phyloP scores from a whole-genome alignment of 345 rosid genomes.

The Citrus cavaleriei region DNA sequence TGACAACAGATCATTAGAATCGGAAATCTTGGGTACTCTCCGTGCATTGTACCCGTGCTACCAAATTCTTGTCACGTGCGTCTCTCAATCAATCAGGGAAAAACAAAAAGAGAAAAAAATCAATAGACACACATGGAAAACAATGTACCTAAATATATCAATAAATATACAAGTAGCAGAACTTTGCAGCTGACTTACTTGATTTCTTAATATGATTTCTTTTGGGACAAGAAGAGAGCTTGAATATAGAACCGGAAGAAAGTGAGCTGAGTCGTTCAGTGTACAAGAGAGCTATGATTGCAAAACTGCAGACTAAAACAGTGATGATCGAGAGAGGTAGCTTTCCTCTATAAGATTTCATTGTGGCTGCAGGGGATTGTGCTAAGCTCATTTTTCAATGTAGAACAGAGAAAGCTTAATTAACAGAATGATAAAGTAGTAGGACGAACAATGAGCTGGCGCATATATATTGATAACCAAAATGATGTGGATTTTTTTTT shows the following conservation, averaged over 20 bases:
- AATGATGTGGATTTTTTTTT: constrained; percentile 24
- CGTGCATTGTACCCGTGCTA: neutral
- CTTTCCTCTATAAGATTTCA: constrained; percentile 49
- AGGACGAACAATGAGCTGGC: neutral
- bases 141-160: neutral
- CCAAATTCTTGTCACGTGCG: neutral
- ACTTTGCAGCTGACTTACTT: constrained; percentile 36
- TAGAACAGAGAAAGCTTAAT: neutral
- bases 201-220: constrained; percentile 36
- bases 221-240: constrained; percentile 46
- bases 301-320: constrained; percentile 43
- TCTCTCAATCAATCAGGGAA: neutral
- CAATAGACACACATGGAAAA: neutral
- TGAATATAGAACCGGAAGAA: constrained; percentile 43
- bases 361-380: constrained; percentile 11
- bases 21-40: neutral
- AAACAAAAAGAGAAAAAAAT: no score
- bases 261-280: constrained; percentile 46
- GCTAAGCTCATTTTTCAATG: constrained; percentile 41
- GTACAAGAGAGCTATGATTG: constrained; percentile 60
- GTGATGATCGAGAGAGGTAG: constrained; percentile 53
- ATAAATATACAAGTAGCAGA: neutral
- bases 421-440: neutral
- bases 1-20: neutral
- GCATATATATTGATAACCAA: constrained; percentile 12